A percentile compares a stretch with the other conserved stretches of the same genome.
Evolutionary conservation across 1,139 yeast species (phyloP).

Genomic region (Yamadazyma mexicana): DNA sequence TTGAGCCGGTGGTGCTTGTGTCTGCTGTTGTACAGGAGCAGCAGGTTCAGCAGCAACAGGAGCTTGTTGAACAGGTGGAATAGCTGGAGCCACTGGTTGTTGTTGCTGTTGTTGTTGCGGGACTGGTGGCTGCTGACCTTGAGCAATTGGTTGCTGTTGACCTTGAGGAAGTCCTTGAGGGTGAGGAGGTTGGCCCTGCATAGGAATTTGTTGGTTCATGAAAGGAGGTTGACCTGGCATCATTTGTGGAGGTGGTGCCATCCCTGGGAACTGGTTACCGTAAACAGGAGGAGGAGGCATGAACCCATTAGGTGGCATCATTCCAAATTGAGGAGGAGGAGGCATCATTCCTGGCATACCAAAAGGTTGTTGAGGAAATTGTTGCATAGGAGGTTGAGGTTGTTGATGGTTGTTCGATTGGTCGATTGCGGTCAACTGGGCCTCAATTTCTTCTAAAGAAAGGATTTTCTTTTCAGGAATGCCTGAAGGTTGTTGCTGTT

Average conservation of each 20-base stretch:
- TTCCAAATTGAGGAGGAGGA: slow-evolving; percentile 40
- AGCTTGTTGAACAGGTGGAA: slow-evolving; percentile 22
- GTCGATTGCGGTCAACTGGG: slow-evolving; percentile 59
- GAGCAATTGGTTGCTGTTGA: slow-evolving; percentile 19
- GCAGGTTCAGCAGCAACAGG: slow-evolving; percentile 20
- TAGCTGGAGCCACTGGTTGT: slow-evolving; percentile 14
- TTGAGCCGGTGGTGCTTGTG: slow-evolving; percentile 4
- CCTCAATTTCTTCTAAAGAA: slow-evolving; percentile 76
- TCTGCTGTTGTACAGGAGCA: neutral
- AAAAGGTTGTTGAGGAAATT: slow-evolving; percentile 27
- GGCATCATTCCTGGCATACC: slow-evolving; percentile 43
- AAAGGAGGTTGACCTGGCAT: slow-evolving; percentile 21
- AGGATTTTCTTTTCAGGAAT: slow-evolving; percentile 46
- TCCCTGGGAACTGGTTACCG: slow-evolving; percentile 30
- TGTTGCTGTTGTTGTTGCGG: slow-evolving; percentile 15
- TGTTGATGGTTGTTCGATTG: slow-evolving; percentile 21
- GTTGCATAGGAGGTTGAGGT: slow-evolving; percentile 24
- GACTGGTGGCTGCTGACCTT: slow-evolving; percentile 20
- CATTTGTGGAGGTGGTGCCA: slow-evolving; percentile 23
- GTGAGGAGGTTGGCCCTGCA: slow-evolving; percentile 20
- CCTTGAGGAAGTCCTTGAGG: slow-evolving; percentile 15
- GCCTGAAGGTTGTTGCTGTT: slow-evolving; percentile 14
- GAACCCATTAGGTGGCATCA: slow-evolving; percentile 42
- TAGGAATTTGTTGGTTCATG: slow-evolving; percentile 20
- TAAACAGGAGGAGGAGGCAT: slow-evolving; percentile 47